Conservation (phyloP, 2,329 filamentous ascomycete species). For the Zasmidium citrigriseum region DNA sequence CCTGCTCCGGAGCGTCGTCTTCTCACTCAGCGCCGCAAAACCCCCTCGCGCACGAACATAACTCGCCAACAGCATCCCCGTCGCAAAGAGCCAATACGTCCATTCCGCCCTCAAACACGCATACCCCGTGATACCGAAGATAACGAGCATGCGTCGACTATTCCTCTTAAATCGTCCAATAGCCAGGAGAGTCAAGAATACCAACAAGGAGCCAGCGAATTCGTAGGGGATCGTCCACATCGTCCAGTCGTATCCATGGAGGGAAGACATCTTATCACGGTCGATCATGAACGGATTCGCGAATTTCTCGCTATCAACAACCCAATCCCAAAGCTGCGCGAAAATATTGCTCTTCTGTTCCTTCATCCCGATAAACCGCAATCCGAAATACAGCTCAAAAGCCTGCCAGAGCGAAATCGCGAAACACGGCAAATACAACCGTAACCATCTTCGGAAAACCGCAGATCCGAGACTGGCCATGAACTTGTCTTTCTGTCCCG, state of each 20-base stretch:
- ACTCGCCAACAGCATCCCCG: conserved; percentile 18
- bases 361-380: conserved; percentile 2
- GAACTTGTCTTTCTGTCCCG: conserved; percentile 5
- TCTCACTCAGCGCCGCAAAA: conserved; percentile 14
- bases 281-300: conserved; percentile 22
- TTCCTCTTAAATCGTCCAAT: conserved; percentile 9
- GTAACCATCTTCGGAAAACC: conserved; percentile 14
- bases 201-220: conserved; percentile 17
- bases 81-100: conserved; percentile 21
- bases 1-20: background rate
- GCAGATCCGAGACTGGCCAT: conserved; percentile 7
- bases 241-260: conserved; percentile 22
- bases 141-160: conserved; percentile 8
- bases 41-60: conserved; percentile 21
- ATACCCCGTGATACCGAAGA: conserved; percentile 8
- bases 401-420: conserved; percentile 15
- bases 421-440: conserved; percentile 17
- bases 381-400: conserved; percentile 13
- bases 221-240: conserved; percentile 27
- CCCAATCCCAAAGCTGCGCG: conserved; percentile 16
- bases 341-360: conserved; percentile 8
- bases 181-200: conserved; percentile 14
- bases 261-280: conserved; percentile 1
- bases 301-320: conserved; percentile 9
- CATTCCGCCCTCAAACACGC: conserved; percentile 15